Percentiles rank a stretch among this genome's conserved stretches.
Conservation (phyloP, 2,329 filamentous ascomycete species). For the Diaporthe vexans region DNA sequence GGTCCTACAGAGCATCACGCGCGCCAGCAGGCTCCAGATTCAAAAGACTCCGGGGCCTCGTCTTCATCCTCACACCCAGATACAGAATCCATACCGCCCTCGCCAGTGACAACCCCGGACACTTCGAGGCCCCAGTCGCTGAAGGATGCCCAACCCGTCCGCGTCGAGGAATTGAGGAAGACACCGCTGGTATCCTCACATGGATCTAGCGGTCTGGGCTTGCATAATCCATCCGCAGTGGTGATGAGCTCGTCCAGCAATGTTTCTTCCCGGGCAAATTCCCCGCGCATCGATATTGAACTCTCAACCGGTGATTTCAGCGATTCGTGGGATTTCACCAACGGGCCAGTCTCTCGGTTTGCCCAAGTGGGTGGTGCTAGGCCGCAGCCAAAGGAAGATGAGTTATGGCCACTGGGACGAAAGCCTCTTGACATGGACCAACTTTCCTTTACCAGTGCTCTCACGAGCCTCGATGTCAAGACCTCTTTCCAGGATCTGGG, state of each 20-base stretch:
- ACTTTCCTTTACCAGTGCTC: constrained; percentile 43
- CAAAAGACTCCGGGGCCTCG: constrained; percentile 54
- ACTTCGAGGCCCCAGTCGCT: constrained; percentile 59
- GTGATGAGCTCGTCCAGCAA: constrained; percentile 42
- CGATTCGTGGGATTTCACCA: constrained; percentile 12
- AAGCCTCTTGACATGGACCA: constrained; percentile 47
- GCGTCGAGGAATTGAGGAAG: constrained; percentile 42
- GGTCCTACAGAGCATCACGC: constrained; percentile 12
- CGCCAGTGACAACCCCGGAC: constrained; percentile 56
- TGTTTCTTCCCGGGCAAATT: constrained; percentile 26
- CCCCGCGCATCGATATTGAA: constrained; percentile 33
- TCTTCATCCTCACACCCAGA: constrained; percentile 57
- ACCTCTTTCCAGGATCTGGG: constrained; percentile 37
- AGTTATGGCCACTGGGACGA: constrained; percentile 43
- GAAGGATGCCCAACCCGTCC: constrained; percentile 49
- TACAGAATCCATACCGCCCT: constrained; percentile 55
- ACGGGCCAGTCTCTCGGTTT: constrained; percentile 21
- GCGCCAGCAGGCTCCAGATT: constrained; percentile 41
- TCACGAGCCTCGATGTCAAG: constrained; percentile 44
- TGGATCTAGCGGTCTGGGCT: background rate
- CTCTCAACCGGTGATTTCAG: constrained; percentile 23
- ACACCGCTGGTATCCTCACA: constrained; percentile 27
- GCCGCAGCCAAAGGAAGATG: constrained; percentile 26
- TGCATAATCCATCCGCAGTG: constrained; percentile 24
- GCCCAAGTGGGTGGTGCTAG: background rate